Conservation (phyloP, 495 filamentous ascomycete genomes). For the Bryoglossum gracile region DNA sequence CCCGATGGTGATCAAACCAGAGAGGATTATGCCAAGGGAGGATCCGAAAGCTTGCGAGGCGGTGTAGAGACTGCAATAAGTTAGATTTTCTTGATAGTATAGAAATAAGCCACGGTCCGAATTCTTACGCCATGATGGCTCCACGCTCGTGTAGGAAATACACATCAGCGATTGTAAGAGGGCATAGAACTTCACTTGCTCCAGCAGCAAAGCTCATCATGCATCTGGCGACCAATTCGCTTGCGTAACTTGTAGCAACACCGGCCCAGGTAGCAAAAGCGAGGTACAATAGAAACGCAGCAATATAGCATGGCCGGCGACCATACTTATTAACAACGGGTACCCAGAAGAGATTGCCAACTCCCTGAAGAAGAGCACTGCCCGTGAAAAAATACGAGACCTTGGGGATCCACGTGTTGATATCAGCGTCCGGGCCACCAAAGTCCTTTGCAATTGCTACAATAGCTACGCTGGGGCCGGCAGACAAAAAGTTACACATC, state of each 20-base stretch:
- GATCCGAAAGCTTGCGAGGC: conserved; percentile 38
- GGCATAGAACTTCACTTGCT: conserved; percentile 42
- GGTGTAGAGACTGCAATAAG: conserved; percentile 33
- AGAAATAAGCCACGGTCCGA: no score
- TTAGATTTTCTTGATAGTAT: background rate
- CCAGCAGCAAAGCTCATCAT: conserved; percentile 43
- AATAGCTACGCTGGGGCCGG: conserved; percentile 44
- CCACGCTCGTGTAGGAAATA: conserved; percentile 53
- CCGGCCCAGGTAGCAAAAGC: conserved; percentile 36
- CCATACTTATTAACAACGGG: conserved; percentile 47
- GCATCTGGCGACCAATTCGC: conserved; percentile 36
- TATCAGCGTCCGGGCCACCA: conserved; percentile 24
- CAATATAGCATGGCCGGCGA: conserved; percentile 44
- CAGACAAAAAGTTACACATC: conserved; percentile 46
- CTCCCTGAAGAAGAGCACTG: conserved; percentile 40
- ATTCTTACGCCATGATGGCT: conserved; percentile 30
- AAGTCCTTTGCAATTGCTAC: conserved; percentile 37
- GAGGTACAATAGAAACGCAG: conserved; percentile 37
- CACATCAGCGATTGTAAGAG: conserved; percentile 45
- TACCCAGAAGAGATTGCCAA: conserved; percentile 47
- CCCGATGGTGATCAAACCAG: conserved; percentile 41
- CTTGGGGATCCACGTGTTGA: conserved; percentile 32
- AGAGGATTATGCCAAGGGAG: conserved; percentile 37
- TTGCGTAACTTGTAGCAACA: conserved; percentile 34
- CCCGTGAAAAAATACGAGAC: conserved; percentile 44